Evolutionary conservation across 1,139 yeast species (phyloP), one percentile per base, ranked within the genome.

Genomic region (Meyerozyma guilliermondii): DNA sequence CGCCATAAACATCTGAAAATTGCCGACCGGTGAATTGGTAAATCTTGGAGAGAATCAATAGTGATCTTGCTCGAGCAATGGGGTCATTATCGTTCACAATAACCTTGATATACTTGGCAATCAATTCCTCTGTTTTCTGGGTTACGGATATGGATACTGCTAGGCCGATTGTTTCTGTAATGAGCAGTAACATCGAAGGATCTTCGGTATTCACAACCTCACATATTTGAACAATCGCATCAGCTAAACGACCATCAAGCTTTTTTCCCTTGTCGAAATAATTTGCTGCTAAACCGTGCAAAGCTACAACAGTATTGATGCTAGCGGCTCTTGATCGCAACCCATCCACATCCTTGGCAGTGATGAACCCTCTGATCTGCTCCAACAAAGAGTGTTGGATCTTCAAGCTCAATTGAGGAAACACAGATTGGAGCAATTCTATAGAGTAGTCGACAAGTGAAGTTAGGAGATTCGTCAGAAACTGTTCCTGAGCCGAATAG

Each of bases 321-420:
- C 74, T 62, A 9, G 83, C 68, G 0, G 92, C 87, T 59, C 66
- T 59, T 26, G 53, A 51, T 41, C 78, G 53, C 27, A 66, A 50
- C 0, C 67, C 65, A 41, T 66, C 71, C 16, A 58, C 48, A 1
- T 56, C 45, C 29, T 56, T 55, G 1, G 68, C 55, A 2, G 64
- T 61, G 14, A 69, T 49, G 7, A 83, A 77, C 3, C 81, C 69
- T 51, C 91, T 74, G 48, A 92, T 65, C 46, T 84, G 89, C 51
- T 91, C 98, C 39, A 92, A 62, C 30, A 92, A 71, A 1, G 97
- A 88, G 44, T 85, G 83, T 56, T 92, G 97, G 43, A 92, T 85
- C 49, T 88, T 87, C 8, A 79, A 63, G n/a, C 91, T 79, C 52
- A 92, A 75, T 46, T 74, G 70, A 0, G 95, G 88, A 51, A 92